Evolutionary conservation across 164 flowering plant genomes (phyloP), one percentile per base, ranked within the genome.

Genomic region (Nymphaea colorata): DNA sequence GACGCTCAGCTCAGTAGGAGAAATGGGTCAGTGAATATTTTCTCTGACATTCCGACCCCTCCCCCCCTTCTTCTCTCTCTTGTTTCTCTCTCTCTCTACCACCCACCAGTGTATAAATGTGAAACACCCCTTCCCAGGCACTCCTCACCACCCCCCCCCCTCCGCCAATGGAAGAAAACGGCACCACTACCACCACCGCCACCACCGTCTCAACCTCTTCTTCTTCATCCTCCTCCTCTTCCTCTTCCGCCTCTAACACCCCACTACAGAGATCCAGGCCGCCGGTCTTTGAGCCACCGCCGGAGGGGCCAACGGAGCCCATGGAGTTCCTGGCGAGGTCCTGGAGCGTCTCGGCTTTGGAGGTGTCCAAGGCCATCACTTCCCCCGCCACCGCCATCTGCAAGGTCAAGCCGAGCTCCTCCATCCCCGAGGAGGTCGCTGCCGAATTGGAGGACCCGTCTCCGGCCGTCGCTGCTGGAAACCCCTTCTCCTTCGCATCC

Each of bases 321-420:
- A 94, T 91, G 98, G 98, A 94, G 87, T 94, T 94, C 63, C 83
- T 94, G 10, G 88, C 97, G 2, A 87, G 98, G 12, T 94, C 97
- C 0, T 94, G 98, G 98, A 91, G 95, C 74, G 78, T 85, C 16
- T 94, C 98, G 0, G 96, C 97, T 61, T 70, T 75, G 0, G 92
- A 91, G 66, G 85, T 91, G 55, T 91, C 97, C 12, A 94, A 86
- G 74, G 91, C 89, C 8, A 76, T 90, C 3, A 67, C 82, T 16
- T 86, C 85, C 4, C 66, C 82, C 71, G 4, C 42, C 71, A 6
- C 41, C 64, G 11, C 64, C 64, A 17, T 17, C 41, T 51, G 57
- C 57, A 51, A 7, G 57, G 8, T 10, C 14, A 51, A 15, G 14
- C 57, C 8, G 14, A 51, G 57, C 57, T 51, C 57, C 57, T 6